Evolutionary conservation across 2,329 filamentous ascomycete genomes (phyloP).

Genomic region (Sclerotinia glacialis): DNA sequence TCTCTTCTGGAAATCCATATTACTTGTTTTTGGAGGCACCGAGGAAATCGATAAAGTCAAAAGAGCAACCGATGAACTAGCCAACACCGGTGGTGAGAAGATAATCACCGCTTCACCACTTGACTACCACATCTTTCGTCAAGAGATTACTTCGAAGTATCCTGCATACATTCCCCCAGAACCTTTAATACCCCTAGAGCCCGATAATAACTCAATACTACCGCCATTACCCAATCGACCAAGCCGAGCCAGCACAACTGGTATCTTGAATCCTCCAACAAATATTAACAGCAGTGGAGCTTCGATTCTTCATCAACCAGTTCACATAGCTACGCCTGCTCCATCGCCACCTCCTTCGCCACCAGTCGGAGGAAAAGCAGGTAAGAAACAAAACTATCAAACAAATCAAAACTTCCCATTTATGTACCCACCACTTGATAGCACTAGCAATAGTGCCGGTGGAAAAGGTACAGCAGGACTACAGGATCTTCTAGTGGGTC

Average conservation of each 20-base stretch:
- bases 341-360: constrained; percentile 94
- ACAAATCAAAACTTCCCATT: constrained; percentile 99
- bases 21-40: constrained; percentile 81
- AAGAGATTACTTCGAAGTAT: constrained; percentile 97
- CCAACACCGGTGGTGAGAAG: constrained; percentile 51
- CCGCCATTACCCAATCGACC: constrained; percentile 78
- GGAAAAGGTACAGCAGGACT: constrained; percentile 81
- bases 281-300: constrained; percentile 57
- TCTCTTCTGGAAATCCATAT: constrained; percentile 86
- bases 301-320: constrained; percentile 91
- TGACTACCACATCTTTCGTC: constrained; percentile 93
- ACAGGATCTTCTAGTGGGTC: constrained; percentile 75
- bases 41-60: constrained; percentile 73
- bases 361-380: constrained; percentile 79
- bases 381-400: constrained; percentile 99
- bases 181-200: constrained; percentile 77
- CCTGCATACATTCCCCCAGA: constrained; percentile 91
- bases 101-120: constrained; percentile 88
- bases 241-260: constrained; percentile 58
- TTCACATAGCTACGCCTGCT: constrained; percentile 97
- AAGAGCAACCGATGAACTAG: constrained; percentile 60
- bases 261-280: constrained; percentile 56
- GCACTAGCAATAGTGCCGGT: constrained; percentile 82
- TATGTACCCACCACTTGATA: constrained; percentile 90
- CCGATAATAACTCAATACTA: constrained; percentile 86